A percentile compares a stretch with the other conserved stretches of the same genome.
phyloP scores from a whole-genome alignment of 257 asterid genomes.

The Forsythia viridissima region DNA sequence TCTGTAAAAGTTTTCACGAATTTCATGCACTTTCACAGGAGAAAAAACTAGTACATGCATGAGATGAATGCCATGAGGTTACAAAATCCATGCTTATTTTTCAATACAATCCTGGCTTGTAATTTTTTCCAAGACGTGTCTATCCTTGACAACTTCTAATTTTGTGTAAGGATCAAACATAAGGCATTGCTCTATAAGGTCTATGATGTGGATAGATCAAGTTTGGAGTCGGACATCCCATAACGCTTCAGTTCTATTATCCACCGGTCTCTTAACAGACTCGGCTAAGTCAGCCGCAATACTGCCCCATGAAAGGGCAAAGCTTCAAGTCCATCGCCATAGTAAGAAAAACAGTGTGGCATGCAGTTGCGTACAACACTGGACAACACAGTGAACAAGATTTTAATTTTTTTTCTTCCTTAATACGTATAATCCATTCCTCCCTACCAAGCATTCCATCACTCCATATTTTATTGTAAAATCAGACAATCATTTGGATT shows the following conservation, averaged over 20 bases:
- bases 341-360: neutral
- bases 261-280: neutral
- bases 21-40: too few species aligned
- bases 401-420: neutral
- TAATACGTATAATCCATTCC: neutral
- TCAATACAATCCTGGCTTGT: neutral
- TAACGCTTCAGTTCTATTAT: neutral
- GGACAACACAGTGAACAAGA: neutral
- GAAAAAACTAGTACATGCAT: neutral
- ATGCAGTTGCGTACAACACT: neutral
- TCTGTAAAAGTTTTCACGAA: slow-evolving; percentile 29
- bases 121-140: neutral
- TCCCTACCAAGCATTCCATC: neutral
- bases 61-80: neutral
- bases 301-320: neutral
- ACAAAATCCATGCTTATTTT: neutral
- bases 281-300: neutral
- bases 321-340: neutral
- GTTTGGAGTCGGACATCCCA: neutral
- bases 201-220: neutral
- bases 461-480: neutral
- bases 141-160: neutral
- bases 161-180: neutral
- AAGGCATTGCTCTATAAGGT: neutral
- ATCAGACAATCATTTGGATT: neutral